These are phyloP conservation scores for Salvia sclarea DNA, from an alignment of 305 asterid species.

Conservation along the genomic window DNA sequence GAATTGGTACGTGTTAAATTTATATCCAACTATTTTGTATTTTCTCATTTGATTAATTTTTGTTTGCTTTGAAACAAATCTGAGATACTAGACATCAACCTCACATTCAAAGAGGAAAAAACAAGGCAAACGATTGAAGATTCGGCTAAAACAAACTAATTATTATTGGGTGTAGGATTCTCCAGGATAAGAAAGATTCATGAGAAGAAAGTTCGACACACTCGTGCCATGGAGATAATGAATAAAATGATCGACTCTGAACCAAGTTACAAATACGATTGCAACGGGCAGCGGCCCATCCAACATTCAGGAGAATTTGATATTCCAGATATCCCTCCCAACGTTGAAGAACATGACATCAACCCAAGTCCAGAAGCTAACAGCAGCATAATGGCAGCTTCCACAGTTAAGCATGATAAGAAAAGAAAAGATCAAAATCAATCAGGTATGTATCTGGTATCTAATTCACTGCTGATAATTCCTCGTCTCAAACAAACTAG, in stretches of 20 bases:
- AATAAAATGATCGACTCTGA: slow-evolving; percentile 28
- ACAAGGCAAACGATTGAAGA: no score
- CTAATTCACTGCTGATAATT: no score
- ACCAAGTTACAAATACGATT: slow-evolving; percentile 33
- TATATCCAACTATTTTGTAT: not conserved
- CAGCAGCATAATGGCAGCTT: not conserved
- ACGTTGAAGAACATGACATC: not conserved
- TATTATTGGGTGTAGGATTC: slow-evolving; percentile 38
- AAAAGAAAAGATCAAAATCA: not conserved
- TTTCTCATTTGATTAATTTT: not conserved
- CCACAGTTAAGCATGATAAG: slow-evolving; percentile 10
- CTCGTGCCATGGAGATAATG: slow-evolving; percentile 42
- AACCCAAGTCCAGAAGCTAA: not conserved
- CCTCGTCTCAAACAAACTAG: not conserved
- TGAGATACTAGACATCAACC: no score
- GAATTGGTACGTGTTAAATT: slow-evolving; percentile 30
- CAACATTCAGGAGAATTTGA: not conserved
- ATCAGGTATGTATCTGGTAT: slow-evolving; percentile 30
- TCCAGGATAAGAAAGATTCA: slow-evolving; percentile 36
- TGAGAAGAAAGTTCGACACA: slow-evolving; percentile 38
- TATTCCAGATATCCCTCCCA: slow-evolving; percentile 22
- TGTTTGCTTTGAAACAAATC: not conserved
- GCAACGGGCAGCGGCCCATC: slow-evolving; percentile 34
- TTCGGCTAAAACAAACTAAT: no score
- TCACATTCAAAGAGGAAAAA: no score